Conservation (phyloP, 495 filamentous ascomycete genomes). For the Neurospora tetrasperma region DNA sequence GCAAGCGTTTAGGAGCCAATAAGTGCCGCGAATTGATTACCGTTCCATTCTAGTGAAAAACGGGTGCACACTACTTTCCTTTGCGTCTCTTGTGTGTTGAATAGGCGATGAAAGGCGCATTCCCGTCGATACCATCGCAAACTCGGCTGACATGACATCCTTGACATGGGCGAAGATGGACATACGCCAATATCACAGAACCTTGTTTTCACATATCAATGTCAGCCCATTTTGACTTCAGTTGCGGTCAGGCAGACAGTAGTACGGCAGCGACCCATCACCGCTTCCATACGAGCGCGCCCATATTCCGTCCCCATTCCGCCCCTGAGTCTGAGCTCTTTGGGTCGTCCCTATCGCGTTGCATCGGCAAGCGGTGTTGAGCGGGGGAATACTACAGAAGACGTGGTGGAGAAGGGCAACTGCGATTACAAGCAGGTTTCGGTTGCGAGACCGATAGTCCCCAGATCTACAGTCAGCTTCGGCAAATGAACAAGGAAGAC, state of each 20-base stretch:
- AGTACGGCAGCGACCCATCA: neutral
- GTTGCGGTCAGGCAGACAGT: neutral
- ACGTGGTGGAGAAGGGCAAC: neutral
- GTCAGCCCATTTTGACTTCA: neutral
- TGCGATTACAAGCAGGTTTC: neutral
- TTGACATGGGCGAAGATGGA: neutral
- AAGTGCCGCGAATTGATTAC: neutral
- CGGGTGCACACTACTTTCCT: neutral
- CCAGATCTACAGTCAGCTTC: neutral
- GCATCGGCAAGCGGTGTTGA: neutral
- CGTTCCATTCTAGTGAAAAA: neutral
- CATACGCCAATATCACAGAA: neutral
- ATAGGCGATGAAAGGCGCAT: neutral
- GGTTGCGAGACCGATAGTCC: neutral
- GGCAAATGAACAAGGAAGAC: neutral
- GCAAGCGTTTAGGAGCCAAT: neutral
- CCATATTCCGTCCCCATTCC: neutral
- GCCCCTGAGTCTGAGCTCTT: neutral
- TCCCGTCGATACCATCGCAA: neutral
- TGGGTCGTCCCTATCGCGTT: neutral
- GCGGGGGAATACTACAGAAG: neutral
- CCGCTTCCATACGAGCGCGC: neutral
- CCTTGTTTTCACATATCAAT: neutral
- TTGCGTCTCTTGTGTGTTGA: neutral
- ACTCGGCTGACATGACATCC: neutral